Evolutionary conservation across 2,329 filamentous ascomycete species (phyloP).

Genomic region (Colletotrichum sp.): DNA sequence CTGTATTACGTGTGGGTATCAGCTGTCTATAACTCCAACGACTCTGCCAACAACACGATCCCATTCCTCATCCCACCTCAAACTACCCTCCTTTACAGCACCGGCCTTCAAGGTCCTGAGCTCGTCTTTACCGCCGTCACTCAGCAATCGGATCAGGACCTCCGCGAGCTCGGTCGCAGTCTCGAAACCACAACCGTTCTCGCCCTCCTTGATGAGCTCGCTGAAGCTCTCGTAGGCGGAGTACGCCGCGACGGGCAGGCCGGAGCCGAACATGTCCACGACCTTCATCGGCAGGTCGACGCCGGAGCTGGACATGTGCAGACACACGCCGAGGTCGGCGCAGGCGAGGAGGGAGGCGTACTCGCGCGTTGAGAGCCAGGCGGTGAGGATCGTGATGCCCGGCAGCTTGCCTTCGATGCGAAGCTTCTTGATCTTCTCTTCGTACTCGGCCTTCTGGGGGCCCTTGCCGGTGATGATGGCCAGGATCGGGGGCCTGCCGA

Average conservation of each 20-base stretch:
- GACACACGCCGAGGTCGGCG: constrained; percentile 86
- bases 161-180: constrained; percentile 69
- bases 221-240: constrained; percentile 84
- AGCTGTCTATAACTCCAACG: constrained; percentile 54
- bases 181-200: constrained; percentile 86
- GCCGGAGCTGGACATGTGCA: constrained; percentile 93
- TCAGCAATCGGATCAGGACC: constrained; percentile 70
- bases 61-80: constrained; percentile 95
- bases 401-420: constrained; percentile 66
- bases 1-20: background rate
- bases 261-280: constrained; percentile 97
- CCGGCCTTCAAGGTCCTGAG: constrained; percentile 69
- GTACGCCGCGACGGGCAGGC: constrained; percentile 89
- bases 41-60: constrained; percentile 78
- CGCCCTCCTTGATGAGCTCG: constrained; percentile 86
- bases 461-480: constrained; percentile 96
- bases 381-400: constrained; percentile 76
- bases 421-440: constrained; percentile 67
- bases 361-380: constrained; percentile 83
- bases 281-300: constrained; percentile 99
- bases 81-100: constrained; percentile 74
- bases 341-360: constrained; percentile 85
- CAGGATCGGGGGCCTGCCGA: constrained; percentile 58
- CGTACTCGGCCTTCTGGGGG: constrained; percentile 79
- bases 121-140: constrained; percentile 51